These are phyloP conservation scores for Vitis rupestris DNA, from an alignment of 164 flowering plant species.

Conservation along the genomic window DNA sequence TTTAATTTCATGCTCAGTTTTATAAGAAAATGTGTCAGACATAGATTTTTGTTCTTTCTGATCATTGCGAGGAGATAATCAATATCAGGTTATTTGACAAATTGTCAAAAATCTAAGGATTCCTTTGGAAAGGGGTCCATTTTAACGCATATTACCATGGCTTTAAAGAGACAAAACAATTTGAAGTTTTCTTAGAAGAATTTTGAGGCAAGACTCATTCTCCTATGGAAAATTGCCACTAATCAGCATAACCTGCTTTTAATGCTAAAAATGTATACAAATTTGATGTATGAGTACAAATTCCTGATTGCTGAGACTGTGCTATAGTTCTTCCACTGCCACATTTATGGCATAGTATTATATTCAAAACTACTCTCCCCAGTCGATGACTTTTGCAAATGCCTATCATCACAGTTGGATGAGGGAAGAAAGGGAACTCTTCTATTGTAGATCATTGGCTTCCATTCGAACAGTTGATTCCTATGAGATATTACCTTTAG, in stretches of 20 bases:
- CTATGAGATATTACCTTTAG: too few relatives aligned
- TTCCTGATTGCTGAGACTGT: background rate
- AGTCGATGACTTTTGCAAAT: background rate
- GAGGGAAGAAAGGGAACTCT: background rate
- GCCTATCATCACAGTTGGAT: background rate
- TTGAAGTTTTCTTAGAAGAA: too few relatives aligned
- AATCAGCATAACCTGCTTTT: background rate
- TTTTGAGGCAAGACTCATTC: too few relatives aligned
- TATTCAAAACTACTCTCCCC: background rate
- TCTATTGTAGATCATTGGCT: too few relatives aligned
- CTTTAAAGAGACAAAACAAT: too few relatives aligned
- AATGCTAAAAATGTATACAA: background rate
- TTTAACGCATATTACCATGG: too few relatives aligned
- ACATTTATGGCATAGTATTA: background rate
- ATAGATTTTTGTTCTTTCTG: background rate
- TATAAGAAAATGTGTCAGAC: background rate
- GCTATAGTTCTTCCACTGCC: background rate
- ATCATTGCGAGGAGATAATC: background rate
- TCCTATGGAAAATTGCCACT: background rate
- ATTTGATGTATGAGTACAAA: background rate
- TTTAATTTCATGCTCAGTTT: background rate
- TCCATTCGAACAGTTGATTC: too few relatives aligned
- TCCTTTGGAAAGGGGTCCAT: too few relatives aligned
- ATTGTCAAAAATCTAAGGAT: too few relatives aligned
- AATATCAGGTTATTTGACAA: too few relatives aligned